Evolutionary conservation across 305 asterid species (phyloP).

Genomic region (Ilex paraguariensis): DNA sequence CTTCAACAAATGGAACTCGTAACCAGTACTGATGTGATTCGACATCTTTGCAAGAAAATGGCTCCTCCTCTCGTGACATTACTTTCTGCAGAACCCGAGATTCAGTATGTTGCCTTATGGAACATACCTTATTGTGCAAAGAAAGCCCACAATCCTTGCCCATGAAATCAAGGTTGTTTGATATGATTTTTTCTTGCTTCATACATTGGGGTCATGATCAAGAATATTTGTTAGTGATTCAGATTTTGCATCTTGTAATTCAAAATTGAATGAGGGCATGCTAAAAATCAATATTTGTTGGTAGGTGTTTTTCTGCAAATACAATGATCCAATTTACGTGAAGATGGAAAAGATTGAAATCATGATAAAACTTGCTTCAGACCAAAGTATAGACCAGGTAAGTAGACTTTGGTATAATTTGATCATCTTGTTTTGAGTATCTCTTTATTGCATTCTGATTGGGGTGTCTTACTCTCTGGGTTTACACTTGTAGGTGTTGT

Average conservation of each 20-base stretch:
- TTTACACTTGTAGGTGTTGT: slow-evolving; percentile 52
- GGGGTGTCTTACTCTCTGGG: slow-evolving; percentile 9
- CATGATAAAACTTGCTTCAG: slow-evolving; percentile 99
- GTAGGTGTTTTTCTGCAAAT: slow-evolving; percentile 98
- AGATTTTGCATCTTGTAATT: no score
- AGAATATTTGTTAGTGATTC: no score
- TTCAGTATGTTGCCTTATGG: slow-evolving; percentile 96
- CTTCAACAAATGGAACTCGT: slow-evolving; percentile 99
- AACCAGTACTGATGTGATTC: slow-evolving; percentile 96
- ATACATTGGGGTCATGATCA: not conserved
- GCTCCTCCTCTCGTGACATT: slow-evolving; percentile 99
- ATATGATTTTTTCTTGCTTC: slow-evolving; percentile 9
- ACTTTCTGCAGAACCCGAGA: slow-evolving; percentile 99
- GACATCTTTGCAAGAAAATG: slow-evolving; percentile 99
- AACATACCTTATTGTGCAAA: slow-evolving; percentile 97
- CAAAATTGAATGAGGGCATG: no score
- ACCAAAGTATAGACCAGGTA: slow-evolving; percentile 96
- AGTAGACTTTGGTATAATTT: slow-evolving; percentile 17
- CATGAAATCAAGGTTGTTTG: slow-evolving; percentile 92
- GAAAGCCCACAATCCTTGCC: slow-evolving; percentile 95
- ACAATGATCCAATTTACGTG: slow-evolving; percentile 98
- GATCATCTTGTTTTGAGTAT: slow-evolving; percentile 1
- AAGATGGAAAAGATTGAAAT: slow-evolving; percentile 99
- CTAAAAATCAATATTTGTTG: slow-evolving; percentile 9
- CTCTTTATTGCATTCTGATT: slow-evolving; percentile 16